Percentiles rank a stretch among this genome's conserved stretches.
Evolutionary conservation across 176 grass and related monocot genomes (phyloP).

Genomic region (Otatea glauca): DNA sequence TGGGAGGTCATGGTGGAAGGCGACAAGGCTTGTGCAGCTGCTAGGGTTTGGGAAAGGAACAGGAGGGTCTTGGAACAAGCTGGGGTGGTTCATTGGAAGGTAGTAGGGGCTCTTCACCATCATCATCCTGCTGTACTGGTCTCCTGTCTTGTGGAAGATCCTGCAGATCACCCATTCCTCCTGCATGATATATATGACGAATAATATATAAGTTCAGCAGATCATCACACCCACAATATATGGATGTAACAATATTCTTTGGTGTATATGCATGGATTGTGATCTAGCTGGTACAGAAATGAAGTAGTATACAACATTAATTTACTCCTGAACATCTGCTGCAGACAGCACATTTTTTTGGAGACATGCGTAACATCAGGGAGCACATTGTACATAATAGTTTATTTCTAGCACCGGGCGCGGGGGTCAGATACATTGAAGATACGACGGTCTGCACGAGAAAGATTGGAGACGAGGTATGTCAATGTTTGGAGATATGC

Average conservation of each 20-base stretch:
- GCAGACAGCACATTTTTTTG: neutral
- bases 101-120: slow-evolving; percentile 65
- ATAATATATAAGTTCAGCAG: slow-evolving; percentile 30
- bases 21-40: slow-evolving; percentile 34
- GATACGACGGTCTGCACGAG: slow-evolving; percentile 30
- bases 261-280: neutral
- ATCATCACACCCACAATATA: neutral
- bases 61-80: slow-evolving; percentile 48
- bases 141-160: slow-evolving; percentile 86
- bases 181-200: slow-evolving; percentile 40
- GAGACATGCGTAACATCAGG: neutral
- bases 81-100: slow-evolving; percentile 44
- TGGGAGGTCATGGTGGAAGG: slow-evolving; percentile 54
- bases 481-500: slow-evolving; percentile 32
- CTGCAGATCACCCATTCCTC: slow-evolving; percentile 99
- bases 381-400: neutral
- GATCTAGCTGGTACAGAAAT: neutral
- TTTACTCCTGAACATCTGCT: slow-evolving; percentile 2
- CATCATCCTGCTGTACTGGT: slow-evolving; percentile 57
- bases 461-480: slow-evolving; percentile 31
- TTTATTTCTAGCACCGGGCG: neutral
- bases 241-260: neutral
- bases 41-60: slow-evolving; percentile 63
- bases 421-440: neutral
- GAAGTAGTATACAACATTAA: neutral